Evolutionary conservation across 805 yeast genomes (phyloP), one percentile per base, ranked within the genome.

Genomic region (Starmerella sp.): DNA sequence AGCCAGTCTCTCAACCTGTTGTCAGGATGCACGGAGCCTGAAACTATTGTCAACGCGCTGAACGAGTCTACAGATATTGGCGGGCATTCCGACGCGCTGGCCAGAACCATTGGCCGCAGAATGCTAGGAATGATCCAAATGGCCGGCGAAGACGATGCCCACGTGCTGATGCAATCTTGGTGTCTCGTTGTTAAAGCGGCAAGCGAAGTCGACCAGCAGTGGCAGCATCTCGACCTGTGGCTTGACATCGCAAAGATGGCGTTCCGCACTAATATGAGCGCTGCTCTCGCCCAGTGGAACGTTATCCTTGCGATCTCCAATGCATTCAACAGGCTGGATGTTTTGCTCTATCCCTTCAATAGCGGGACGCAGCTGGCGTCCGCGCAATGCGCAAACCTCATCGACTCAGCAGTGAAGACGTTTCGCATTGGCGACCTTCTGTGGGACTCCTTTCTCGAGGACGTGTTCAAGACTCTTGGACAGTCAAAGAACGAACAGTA

Each of bases 161-260:
- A 29, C 15, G 38, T 36, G 13, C 13, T 48, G 28, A 37, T 37
- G 35, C 41, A 48, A 43, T 17, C 36, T 5, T 48, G 51, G 51
- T 48, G 43, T 13, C 34, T 48, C 7, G 13, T 48, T 10, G 22
- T 37, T 13, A 29, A 36, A 29, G 51, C 51, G 11, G 43, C 8
- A 5, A 29, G 41, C 13, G 43, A 48, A 35, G 43, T 37, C n/a
- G 43, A 36, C 43, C 8, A 36, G 51, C 29, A 36, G 6, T 48
- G 51, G 51, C 41, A 14, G 28, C 43, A 48, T 15, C 43, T 48
- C 35, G 51, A 48, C n/a, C 17, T 48, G 4, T 48, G 51, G 51
- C 35, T 48, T 8, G 51, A 48, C 35, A 17, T 48, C 14, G 43
- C 30, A 4, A 46, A 34, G 11, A 22, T 34, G 39, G 49, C 39